Percentiles rank a stretch among this genome's conserved stretches.
phyloP scores from a whole-genome alignment of 2,329 filamentous ascomycete species.

The Colletotrichum echinochloae region DNA sequence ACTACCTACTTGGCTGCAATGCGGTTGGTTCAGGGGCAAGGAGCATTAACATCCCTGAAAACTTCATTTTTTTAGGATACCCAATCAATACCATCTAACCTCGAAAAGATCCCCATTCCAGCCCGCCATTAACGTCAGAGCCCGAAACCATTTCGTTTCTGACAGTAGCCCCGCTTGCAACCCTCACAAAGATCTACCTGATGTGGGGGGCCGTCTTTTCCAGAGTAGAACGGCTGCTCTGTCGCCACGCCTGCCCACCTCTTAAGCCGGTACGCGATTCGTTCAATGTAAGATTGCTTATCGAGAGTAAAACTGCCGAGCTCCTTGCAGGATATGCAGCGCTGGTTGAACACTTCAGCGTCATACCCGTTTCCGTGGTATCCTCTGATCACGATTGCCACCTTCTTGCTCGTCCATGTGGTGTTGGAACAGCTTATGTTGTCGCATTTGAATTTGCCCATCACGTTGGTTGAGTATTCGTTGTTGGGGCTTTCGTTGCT shows the following conservation, averaged over 20 bases:
- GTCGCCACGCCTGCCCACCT: slow-evolving; percentile 49
- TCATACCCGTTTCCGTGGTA: slow-evolving; percentile 50
- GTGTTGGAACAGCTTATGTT: slow-evolving; percentile 44
- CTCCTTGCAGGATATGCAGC: slow-evolving; percentile 48
- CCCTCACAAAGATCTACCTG: slow-evolving; percentile 50
- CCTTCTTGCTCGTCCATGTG: slow-evolving; percentile 50
- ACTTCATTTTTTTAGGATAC: no score
- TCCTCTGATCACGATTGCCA: slow-evolving; percentile 50
- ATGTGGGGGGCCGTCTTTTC: slow-evolving; percentile 43
- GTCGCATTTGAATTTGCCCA: slow-evolving; percentile 50
- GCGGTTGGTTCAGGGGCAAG: no score
- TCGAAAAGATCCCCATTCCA: no score
- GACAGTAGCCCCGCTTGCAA: slow-evolving; percentile 50
- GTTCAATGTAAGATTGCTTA: no score
- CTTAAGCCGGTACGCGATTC: slow-evolving; percentile 43
- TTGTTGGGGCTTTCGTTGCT: neutral
- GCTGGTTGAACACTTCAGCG: slow-evolving; percentile 52
- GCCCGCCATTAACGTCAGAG: neutral
- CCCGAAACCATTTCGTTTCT: slow-evolving; percentile 10
- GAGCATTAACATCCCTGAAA: no score
- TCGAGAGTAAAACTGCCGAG: no score
- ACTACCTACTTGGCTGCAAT: no score
- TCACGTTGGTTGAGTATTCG: slow-evolving; percentile 46
- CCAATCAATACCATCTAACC: no score
- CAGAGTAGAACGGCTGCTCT: slow-evolving; percentile 21